Evolutionary conservation across 108 stramenopile species (phyloP).

Genomic region (Cyclotella atomus): DNA sequence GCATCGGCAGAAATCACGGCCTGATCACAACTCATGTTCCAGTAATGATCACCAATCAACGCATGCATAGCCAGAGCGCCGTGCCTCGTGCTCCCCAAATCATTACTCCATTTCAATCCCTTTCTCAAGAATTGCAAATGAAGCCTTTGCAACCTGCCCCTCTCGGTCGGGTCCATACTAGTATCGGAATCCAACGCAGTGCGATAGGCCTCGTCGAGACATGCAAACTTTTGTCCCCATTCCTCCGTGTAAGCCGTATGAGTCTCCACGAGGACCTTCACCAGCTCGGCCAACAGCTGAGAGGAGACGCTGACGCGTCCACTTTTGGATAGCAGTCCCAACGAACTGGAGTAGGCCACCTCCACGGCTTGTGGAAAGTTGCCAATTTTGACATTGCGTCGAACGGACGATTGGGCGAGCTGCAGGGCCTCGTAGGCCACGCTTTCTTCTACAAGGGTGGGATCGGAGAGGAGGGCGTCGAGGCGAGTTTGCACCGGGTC

Average conservation of each 20-base stretch:
- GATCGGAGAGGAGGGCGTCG: constrained; percentile 58
- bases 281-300: constrained; percentile 72
- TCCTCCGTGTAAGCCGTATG: constrained; percentile 71
- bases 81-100: constrained; percentile 64
- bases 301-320: constrained; percentile 75
- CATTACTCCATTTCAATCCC: constrained; percentile 71
- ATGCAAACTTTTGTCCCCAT: constrained; percentile 55
- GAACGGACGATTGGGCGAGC: constrained; percentile 79
- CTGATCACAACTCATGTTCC: constrained; percentile 58
- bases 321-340: constrained; percentile 53
- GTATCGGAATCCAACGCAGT: constrained; percentile 61
- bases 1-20: constrained; percentile 34
- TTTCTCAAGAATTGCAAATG: constrained; percentile 77
- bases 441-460: constrained; percentile 63
- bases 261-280: constrained; percentile 72
- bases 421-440: constrained; percentile 90
- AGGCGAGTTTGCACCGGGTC: constrained; percentile 71
- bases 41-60: constrained; percentile 69
- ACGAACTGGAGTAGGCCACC: constrained; percentile 56
- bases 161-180: constrained; percentile 46
- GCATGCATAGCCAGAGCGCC: constrained; percentile 69
- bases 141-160: constrained; percentile 67
- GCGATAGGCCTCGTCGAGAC: constrained; percentile 63
- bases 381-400: constrained; percentile 70
- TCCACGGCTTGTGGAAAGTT: constrained; percentile 64